phyloP scores from a whole-genome alignment of 345 rosid species.

The Salix udensis region DNA sequence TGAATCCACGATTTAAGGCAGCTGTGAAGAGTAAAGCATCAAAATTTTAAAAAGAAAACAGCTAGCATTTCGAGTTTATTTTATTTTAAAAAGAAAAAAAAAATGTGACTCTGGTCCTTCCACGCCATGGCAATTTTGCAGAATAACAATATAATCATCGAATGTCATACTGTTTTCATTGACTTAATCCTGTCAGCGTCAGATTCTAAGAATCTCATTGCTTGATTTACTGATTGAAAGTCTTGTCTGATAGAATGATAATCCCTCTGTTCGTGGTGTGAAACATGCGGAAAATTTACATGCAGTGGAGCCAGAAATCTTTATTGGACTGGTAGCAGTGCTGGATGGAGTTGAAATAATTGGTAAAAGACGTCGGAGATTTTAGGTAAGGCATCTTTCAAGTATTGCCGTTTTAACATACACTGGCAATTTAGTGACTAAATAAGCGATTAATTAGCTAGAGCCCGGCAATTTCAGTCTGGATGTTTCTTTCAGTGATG shows the following conservation, averaged over 20 bases:
- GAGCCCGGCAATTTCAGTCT: background rate
- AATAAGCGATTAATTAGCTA: too few species aligned
- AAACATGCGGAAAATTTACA: too few species aligned
- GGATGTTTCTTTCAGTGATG: background rate
- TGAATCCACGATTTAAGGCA: background rate
- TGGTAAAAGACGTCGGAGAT: background rate
- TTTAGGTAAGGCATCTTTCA: background rate
- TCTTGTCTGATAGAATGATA: background rate
- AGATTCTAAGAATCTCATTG: background rate
- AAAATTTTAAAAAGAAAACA: background rate
- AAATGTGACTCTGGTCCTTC: too few species aligned
- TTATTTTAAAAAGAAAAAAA: too few species aligned
- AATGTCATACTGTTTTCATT: background rate
- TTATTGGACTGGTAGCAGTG: background rate
- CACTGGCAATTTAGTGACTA: too few species aligned
- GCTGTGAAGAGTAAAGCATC: background rate
- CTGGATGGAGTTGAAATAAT: background rate
- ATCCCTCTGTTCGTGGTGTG: background rate
- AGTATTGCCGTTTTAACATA: background rate
- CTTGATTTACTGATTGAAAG: background rate
- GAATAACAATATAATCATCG: background rate
- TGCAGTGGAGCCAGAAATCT: background rate
- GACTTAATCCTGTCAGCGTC: background rate
- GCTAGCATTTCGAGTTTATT: too few species aligned
- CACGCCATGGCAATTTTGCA: background rate